Evolutionary conservation across 129 eudicot genomes (phyloP), one percentile per base, ranked within the genome.

Genomic region (Silybum marianum): DNA sequence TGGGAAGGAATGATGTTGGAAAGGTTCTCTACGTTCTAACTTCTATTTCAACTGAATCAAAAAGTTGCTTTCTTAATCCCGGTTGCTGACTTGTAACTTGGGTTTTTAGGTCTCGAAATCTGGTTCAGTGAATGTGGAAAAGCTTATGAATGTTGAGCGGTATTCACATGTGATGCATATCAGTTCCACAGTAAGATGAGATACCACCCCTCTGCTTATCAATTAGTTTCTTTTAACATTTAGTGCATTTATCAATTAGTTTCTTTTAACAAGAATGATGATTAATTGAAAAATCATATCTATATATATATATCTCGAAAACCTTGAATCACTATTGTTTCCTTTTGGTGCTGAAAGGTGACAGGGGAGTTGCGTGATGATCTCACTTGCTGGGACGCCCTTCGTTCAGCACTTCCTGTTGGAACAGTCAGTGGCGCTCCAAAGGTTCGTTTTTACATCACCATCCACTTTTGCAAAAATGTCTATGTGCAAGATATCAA

Each of bases 131-230:
- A 87, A 91, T 0, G 97, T 93, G 62, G 98, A 93, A 79, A 89
- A 89, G 87, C 92, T 89, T 14, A 93, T 93, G 98, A 86, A 83
- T 21, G 69, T 93, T 78, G 97, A 91, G 66, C 89, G 93, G 23
- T 93, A 89, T 78, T 91, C 97, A 65, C 98, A 93, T 76, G 98
- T 93, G 85, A 93, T 93, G 97, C 98, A 93, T 83, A 93, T 91
- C 74, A 93, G 98, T 85, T 93, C 98, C 73, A 93, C 96, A 76
- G 96, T 93, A 84, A 91, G 95, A 79, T 22, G 7, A 32, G 36
- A 32, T 32, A 0, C 36, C 3, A 32, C 22, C 7, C 24, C 9
- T 51, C 13, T 34, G 19, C 36, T 46, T 62, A 13, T 62, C 74
- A 3, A 42, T 18, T 23, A 70, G 7, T 19, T 62, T 60, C 13